Evolutionary conservation across 306 rosid species (phyloP), one percentile per base, ranked within the genome.

Genomic region (Corylus heterophylla): DNA sequence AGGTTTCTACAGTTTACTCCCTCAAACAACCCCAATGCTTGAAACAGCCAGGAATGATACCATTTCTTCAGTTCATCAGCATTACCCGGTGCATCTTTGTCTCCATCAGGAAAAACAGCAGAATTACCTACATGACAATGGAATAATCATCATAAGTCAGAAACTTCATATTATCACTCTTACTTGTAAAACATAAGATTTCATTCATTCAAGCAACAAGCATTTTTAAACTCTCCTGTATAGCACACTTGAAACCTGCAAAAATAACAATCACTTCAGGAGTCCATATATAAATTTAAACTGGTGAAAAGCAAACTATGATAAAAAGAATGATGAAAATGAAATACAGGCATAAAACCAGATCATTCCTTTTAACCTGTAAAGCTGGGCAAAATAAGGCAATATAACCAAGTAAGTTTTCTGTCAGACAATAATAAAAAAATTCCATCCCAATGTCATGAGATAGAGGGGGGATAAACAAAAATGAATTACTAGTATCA

Each of bases 221-320:
- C 66, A 82, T 54, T 47, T 74, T 74, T 52, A 78, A 89, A 76
- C 22, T 78, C 83, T 84, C 90, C 89, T 77, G 45, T 48, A 63
- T 78, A 83, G 94, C 87, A 74, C 75, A 83, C 89, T 90, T 79
- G 81, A 69, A 74, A 83, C 94, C 97, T 89, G 97, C 93, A 93
- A 84, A 90, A 84, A 76, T 82, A 82, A 68, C 81, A 76, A 63
- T 35, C 64, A 84, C 74, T 87, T 80, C 88, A 92, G 89, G 81
- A 59, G 75, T 14, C 8, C 70, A 74, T 76, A 44, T 20, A 78
- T 76, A 71, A 79, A 81, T 67, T 62, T 54, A 82, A 84, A 77
- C 44, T 42, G 77, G 42, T 47, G 20, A 70, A 76, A 47, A 18
- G 42, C 0, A 78, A 80, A 82, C 78, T 62, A 54, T 49, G 75